Evolutionary conservation across 1,284 basidiomycete genomes (phyloP), one percentile per base, ranked within the genome.

Genomic region (Ustilago crameri): DNA sequence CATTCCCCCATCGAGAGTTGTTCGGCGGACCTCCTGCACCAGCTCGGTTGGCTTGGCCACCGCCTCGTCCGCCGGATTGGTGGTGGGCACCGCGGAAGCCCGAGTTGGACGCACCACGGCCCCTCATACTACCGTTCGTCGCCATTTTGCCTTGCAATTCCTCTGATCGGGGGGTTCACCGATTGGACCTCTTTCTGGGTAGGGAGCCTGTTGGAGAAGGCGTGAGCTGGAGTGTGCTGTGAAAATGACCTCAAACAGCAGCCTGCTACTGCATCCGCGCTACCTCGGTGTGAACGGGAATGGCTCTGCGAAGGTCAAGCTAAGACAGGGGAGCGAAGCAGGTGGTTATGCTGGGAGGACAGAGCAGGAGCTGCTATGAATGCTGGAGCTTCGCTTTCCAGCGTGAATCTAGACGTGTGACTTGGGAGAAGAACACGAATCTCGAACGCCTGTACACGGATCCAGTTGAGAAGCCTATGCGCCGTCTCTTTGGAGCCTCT

Each of bases 1-100:
- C 62, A 18, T 65, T 69, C 1, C 68, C 68, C 62, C 62, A 68
- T 20, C 52, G 53, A 14, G 71, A 69, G 18, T 40, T 30, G 37
- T 66, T 63, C 18, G 66, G 54, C 35, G 62, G 55, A 14, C 48
- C 70, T 9, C 50, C 54, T 5, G 58, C 43, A 26, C 59, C 59
- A 24, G 37, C 56, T 34, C 70, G 48, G n/a, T 50, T 54, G 44
- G 48, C 51, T 24, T 23, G 42, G 22, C 47, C 59, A 14, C 64
- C 70, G 44, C 68, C 62, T 24, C 68, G 62, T 14, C 51, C 58
- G 26, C 51, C 58, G 20, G 46, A 46, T 24, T 60, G 57, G 32
- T 56, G 48, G 43, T 59, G 56, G 26, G 27, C 57, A 14, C 53
- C 58, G 2, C 67, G 67, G 45, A 50, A 56, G 43, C 55, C 48